These are phyloP conservation scores for Asterophora parasitica DNA, from an alignment of 768 basidiomycete genomes.

Conservation along the genomic window DNA sequence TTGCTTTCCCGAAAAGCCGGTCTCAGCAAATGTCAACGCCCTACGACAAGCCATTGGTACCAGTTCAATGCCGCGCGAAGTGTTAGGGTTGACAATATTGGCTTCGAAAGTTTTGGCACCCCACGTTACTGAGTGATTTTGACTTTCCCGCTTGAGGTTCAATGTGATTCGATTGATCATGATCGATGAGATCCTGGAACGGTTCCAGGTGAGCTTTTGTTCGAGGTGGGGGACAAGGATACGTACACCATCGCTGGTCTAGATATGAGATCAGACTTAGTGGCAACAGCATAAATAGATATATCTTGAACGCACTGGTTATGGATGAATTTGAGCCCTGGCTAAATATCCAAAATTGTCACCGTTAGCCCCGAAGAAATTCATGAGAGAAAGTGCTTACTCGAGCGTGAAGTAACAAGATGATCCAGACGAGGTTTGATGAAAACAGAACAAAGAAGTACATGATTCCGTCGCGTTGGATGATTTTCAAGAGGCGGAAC, in stretches of 20 bases:
- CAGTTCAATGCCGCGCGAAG: too few species aligned
- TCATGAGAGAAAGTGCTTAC: not conserved
- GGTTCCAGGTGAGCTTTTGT: not conserved
- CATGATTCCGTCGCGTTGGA: conserved; percentile 16
- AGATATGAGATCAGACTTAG: too few species aligned
- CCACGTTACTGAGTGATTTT: conserved; percentile 9
- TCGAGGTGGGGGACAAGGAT: not conserved
- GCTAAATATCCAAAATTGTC: not conserved
- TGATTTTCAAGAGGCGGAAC: conserved; percentile 4
- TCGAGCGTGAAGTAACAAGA: conserved; percentile 13
- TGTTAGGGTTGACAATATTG: not conserved
- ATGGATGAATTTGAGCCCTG: conserved; percentile 6
- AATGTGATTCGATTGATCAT: conserved; percentile 19
- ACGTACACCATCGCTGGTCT: conserved; percentile 10
- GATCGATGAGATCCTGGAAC: conserved; percentile 13
- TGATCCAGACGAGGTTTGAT: conserved; percentile 18
- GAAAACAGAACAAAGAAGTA: conserved; percentile 20
- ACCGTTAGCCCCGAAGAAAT: too few species aligned
- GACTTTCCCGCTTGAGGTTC: conserved; percentile 13
- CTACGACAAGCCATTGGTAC: too few species aligned
- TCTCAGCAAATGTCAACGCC: too few species aligned
- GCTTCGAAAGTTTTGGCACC: conserved; percentile 9
- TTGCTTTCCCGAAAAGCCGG: too few species aligned
- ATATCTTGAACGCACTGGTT: conserved; percentile 5
- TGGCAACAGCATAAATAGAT: not conserved